Base-by-base conservation (phyloP, 2,329 filamentous ascomycete species). In the Ophiocordyceps polyrhachis-furcata region DNA sequence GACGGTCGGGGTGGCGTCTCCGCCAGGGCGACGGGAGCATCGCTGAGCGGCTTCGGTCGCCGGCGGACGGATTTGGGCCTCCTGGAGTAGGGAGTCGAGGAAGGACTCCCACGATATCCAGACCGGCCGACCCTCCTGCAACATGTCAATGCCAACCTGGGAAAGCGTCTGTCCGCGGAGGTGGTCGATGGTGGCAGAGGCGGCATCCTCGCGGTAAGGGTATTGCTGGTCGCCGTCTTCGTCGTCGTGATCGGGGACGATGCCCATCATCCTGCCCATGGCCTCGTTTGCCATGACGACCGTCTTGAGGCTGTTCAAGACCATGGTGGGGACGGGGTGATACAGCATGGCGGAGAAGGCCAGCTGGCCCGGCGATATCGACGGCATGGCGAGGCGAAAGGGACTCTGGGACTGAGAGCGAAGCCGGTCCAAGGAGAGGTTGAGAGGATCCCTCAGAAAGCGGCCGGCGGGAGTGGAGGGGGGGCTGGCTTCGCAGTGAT, bases 231-330 rank as follows among this genome's bases (percentile, higher is more conserved):
- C 55, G 42, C 66, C 64, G 17, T 67, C 64, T 15, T 61, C 60
- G 23, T 60, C 61, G 4, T 62, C 52, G 25, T 59, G 56, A 15
- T 67, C 64, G 3, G 55, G 50, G 23, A 74, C 65, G 43, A 83
- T 65, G 4, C 76, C 79, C 20, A 88, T 62, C 52, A 88, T 62
- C 45, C 75, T 70, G 1, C 76, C 80, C 73, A 86, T 80, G 19
- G 83, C 78, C 51, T 86, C 80, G 53, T 88, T 88, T 29, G 81
- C 82, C 38, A 87, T 60, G 1, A 83, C 69, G 4, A 87, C 71
- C 0, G 78, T 82, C 59, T 86, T 87, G 35, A 73, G 55, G 37
- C 69, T 74, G 43, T 79, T 79, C 32, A 88, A 63, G 1, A 88
- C 76, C 32, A 87, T 58, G 5, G 84, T 58, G 0, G 83, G 83